These are phyloP conservation scores for Drechslerella coelobrocha DNA, from an alignment of 2,329 filamentous ascomycete species.

Conservation along the genomic window DNA sequence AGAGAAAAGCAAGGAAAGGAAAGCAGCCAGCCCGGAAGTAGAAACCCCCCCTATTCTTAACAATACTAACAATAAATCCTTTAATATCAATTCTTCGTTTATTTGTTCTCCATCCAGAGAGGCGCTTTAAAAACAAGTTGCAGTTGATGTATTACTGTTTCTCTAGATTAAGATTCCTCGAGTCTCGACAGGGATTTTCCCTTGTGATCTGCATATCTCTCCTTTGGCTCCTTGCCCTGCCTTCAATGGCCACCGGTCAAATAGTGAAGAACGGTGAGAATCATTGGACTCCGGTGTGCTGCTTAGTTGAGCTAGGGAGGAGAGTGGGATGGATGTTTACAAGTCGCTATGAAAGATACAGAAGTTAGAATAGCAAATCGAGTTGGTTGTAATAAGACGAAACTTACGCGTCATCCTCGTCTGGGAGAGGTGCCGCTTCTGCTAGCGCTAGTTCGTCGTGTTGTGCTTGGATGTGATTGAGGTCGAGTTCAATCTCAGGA, in stretches of 20 bases:
- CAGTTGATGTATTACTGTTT: no score
- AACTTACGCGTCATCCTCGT: conserved; percentile 78
- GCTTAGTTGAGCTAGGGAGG: not conserved
- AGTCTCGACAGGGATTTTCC: no score
- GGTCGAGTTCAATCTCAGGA: conserved; percentile 88
- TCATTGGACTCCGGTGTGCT: no score
- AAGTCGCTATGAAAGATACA: conserved; percentile 50
- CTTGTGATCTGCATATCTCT: no score
- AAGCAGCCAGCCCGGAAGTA: conserved; percentile 19
- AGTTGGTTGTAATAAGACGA: not conserved
- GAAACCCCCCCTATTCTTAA: no score
- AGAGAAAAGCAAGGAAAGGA: conserved; percentile 32
- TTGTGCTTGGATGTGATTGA: conserved; percentile 80
- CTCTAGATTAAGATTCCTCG: no score
- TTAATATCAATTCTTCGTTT: not conserved
- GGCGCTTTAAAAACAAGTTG: no score
- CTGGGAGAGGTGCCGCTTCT: conserved; percentile 82
- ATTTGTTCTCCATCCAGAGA: no score
- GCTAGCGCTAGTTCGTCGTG: conserved; percentile 86
- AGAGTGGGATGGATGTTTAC: conserved; percentile 49
- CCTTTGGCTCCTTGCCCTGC: no score
- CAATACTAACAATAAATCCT: conserved; percentile 6
- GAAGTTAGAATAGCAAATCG: conserved; percentile 23
- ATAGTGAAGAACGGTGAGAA: no score
- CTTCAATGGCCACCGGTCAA: no score